Conservation (phyloP, 2,329 filamentous ascomycete genomes). For the Ophiocordyceps camponoti-leonardi region DNA sequence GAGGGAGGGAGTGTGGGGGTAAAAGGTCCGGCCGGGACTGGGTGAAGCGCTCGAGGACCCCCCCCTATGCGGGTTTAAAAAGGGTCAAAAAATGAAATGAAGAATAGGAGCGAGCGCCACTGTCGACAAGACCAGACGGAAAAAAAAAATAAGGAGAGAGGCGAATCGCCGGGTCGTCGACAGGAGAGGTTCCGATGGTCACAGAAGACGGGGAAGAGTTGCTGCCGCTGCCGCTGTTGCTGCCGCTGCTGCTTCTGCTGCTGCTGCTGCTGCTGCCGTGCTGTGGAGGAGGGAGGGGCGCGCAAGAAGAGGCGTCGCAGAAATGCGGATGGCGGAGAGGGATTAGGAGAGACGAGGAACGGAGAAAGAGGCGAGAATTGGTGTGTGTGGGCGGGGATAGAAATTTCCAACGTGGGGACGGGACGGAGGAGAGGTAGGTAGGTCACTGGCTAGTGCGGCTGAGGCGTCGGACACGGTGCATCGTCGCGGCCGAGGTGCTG, state of each 20-base stretch:
- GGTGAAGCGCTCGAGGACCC: not conserved
- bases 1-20: not conserved
- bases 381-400: conserved; percentile 4
- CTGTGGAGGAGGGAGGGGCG: not conserved
- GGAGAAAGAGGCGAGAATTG: conserved; percentile 2
- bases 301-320: not conserved
- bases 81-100: not conserved
- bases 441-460: not conserved
- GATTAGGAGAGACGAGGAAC: conserved; percentile 2
- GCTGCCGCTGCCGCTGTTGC: too few species aligned
- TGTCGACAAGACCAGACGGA: not conserved
- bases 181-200: too few species aligned
- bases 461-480: not conserved
- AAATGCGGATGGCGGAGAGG: conserved; percentile 1
- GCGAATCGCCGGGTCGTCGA: conserved; percentile 2
- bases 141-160: not conserved
- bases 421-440: conserved; percentile 1
- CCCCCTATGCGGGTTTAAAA: not conserved
- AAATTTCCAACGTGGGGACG: conserved; percentile 6
- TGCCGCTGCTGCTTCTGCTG: too few species aligned
- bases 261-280: not conserved
- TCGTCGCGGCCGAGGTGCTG: not conserved
- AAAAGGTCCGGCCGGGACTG: not conserved
- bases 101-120: not conserved
- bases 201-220: too few species aligned